Base-by-base conservation (phyloP, 768 basidiomycete genomes). In the Macrolepiota dolichaula region DNA sequence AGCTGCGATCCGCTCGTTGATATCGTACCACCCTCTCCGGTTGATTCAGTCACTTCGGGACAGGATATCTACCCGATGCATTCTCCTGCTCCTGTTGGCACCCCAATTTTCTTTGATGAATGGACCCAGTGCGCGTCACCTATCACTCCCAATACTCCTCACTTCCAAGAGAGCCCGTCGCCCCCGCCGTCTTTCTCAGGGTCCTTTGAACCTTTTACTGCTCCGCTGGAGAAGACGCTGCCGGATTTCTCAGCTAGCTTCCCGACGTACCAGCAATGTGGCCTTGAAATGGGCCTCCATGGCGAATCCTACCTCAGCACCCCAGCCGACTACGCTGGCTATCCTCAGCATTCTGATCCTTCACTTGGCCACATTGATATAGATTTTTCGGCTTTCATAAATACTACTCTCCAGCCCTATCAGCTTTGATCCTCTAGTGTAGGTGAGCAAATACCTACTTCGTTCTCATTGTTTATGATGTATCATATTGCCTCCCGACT, bases 51-150 rank as follows among this genome's bases (percentile, higher is more conserved):
- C 53, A 63, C 65, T 10, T 54, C 59, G 0, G 44, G 19, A 3
- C 64, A 59, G 11, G 67, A 57, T 62, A 63, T 56, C 11, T 25
- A 62, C 12, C 64, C 42, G 2, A 25, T 61, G n/a, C 44, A 32
- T 32, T 32, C 29, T 32, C 29, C 29, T 7, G 29, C 69, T 5
- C 70, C 83, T 27, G 71, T 82, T 64, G 74, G 81, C 62, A 77
- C 76, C 24, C 63, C 74, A 5, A 65, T 37, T 17, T 49, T 44
- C 51, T 55, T 74, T 62, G 66, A 74, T 52, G 76, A 77, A 42
- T 84, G 81, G 81, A 74, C 75, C 9, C 72, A 77, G 24, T 74
- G 73, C 49, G 77, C 81, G 4, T 79, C 80, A 1, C 78, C 83
- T 0, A 66, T 75, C 25, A 75, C 79, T 2, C 81, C 83, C 0